Evolutionary conservation across 768 basidiomycete genomes (phyloP).

Genomic region (Rhodocollybia butyracea): DNA sequence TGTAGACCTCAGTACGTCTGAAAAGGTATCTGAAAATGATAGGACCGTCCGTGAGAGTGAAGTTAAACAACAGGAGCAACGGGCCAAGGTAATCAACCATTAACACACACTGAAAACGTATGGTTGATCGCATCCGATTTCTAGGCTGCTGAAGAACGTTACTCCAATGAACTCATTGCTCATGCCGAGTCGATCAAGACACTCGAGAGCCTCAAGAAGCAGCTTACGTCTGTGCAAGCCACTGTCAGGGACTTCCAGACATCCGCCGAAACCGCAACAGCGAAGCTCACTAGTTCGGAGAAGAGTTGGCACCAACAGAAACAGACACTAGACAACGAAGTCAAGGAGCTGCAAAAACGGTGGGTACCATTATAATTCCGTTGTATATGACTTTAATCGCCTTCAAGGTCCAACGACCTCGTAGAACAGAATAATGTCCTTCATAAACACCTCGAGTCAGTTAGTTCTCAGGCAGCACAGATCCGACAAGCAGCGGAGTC

Average conservation of each 20-base stretch:
- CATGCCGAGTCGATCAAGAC: constrained; percentile 84
- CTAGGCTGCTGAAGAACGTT: constrained; percentile 76
- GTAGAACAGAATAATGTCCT: constrained; percentile 71
- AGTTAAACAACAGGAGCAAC: constrained; percentile 62
- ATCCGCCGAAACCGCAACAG: constrained; percentile 69
- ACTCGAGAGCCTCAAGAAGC: constrained; percentile 60
- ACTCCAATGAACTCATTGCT: constrained; percentile 75
- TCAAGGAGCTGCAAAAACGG: constrained; percentile 69
- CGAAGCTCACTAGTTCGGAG: constrained; percentile 69
- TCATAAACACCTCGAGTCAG: constrained; percentile 81
- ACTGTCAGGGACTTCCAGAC: constrained; percentile 56
- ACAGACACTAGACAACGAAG: constrained; percentile 73
- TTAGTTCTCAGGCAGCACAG: constrained; percentile 78
- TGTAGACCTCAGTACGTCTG: constrained; percentile 73
- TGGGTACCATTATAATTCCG: constrained; percentile 24
- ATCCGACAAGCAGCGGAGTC: constrained; percentile 70
- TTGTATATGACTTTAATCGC: background rate
- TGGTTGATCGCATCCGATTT: background rate
- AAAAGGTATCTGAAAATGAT: constrained; percentile 62
- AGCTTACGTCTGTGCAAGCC: constrained; percentile 50
- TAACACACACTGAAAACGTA: background rate
- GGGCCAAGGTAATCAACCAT: constrained; percentile 53
- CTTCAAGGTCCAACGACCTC: constrained; percentile 65
- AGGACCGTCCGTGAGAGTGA: constrained; percentile 62
- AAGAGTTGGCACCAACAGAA: constrained; percentile 80